Base-by-base conservation (phyloP, 331 rosid species). In the Malus hybrid region DNA sequence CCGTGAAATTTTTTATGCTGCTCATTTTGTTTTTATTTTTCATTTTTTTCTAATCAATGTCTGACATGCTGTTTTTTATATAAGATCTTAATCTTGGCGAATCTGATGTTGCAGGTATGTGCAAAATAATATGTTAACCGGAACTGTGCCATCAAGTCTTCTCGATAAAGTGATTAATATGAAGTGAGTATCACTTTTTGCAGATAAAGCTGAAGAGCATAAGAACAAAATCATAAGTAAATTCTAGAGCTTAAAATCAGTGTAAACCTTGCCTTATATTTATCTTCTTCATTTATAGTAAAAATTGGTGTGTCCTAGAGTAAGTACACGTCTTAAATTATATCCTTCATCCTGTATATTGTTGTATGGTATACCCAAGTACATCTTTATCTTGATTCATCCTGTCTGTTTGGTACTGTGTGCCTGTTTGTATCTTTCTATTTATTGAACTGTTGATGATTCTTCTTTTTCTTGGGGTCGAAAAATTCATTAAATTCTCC, bases 51-150 rank as follows among this genome's bases (percentile, higher is more conserved):
- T 73, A 48, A 82, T 14, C 42, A 63, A 50, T 42, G 73, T 52
- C 70, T 26, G 57, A n/a, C 66, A 20, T 15, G 26, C 39, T 63
- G 58, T 11, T 19, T 53, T 18, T 67, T 39, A 68, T 52, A 6
- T 55, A 57, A 60, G 33, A 26, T 34, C 58, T 60, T 44, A 70
- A 52, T 55, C 42, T 29, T 58, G 63, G 70, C 72, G 66, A 76
- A 50, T 84, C n/a, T 83, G 75, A 73, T 80, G 74, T 39, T 82
- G 82, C 87, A 94, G 97, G 86, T 82, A 91, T 80, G 88, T 91
- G 84, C 96, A 91, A 86, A 90, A 91, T 78, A 94, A 94, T 79
- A 68, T 70, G 91, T 71, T 94, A 83, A 87, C 92, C 16, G 98
- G 98, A 86, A 80, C 84, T 4, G 77, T 94, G 57, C 98, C 98